Percentiles rank a stretch among this genome's conserved stretches.
Evolutionary conservation across 768 basidiomycete species (phyloP).

Genomic region (Xerocomus spinulosus): DNA sequence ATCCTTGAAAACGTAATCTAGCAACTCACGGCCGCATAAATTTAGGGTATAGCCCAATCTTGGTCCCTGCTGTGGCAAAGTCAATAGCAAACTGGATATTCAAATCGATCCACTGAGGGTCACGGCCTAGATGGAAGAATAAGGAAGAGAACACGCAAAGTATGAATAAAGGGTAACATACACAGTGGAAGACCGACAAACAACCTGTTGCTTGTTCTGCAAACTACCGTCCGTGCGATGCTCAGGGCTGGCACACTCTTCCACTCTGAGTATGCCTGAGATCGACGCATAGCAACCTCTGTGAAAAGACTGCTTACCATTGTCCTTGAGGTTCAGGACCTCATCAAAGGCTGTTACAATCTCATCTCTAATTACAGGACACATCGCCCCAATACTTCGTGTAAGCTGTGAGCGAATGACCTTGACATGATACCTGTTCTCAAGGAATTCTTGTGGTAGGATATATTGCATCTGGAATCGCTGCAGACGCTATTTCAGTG

Average conservation of each 20-base stretch:
- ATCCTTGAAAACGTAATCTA: not conserved
- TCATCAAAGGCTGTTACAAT: slow-evolving; percentile 37
- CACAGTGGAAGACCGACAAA: slow-evolving; percentile 50
- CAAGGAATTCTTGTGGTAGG: slow-evolving; percentile 27
- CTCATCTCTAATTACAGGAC: slow-evolving; percentile 43
- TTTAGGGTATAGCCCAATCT: slow-evolving; percentile 30
- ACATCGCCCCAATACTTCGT: slow-evolving; percentile 34
- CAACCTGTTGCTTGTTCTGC: slow-evolving; percentile 39
- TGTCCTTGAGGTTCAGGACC: slow-evolving; percentile 22
- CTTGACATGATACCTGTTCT: slow-evolving; percentile 26
- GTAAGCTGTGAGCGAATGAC: slow-evolving; percentile 30
- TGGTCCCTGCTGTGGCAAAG: slow-evolving; percentile 13
- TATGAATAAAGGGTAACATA: slow-evolving; percentile 8
- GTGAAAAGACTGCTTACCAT: slow-evolving; percentile 3
- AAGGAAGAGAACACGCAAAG: not conserved
- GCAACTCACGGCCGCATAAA: slow-evolving; percentile 30
- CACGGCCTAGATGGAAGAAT: slow-evolving; percentile 4
- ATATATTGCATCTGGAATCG: slow-evolving; percentile 35
- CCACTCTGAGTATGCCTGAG: slow-evolving; percentile 34
- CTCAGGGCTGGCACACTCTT: slow-evolving; percentile 25
- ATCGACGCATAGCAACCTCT: not conserved
- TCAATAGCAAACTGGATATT: slow-evolving; percentile 28
- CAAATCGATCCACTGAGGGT: slow-evolving; percentile 29
- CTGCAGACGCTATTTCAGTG: slow-evolving; percentile 23
- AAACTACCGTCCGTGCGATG: slow-evolving; percentile 33